Conservation (phyloP, 768 basidiomycete species). For the Lactifluus volemus region DNA sequence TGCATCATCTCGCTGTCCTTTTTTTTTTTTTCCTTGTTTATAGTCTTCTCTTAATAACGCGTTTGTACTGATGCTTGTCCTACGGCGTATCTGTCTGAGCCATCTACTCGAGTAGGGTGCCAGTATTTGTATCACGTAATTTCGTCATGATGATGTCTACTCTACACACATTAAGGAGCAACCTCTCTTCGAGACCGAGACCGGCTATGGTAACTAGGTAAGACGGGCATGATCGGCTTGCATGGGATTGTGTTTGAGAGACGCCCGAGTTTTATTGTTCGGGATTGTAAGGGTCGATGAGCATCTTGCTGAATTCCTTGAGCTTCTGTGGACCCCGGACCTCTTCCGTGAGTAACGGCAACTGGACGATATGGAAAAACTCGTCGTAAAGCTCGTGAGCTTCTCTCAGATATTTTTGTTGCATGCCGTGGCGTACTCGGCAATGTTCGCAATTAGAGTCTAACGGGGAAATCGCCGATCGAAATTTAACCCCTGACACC, state of each 20-base stretch:
- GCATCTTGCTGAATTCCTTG: conserved; percentile 87
- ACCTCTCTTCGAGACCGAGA: not conserved
- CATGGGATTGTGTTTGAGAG: not conserved
- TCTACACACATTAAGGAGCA: not conserved
- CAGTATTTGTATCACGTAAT: conserved; percentile 15
- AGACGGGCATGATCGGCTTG: not conserved
- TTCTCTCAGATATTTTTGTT: conserved; percentile 94
- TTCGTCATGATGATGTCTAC: not conserved
- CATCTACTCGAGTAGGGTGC: not conserved
- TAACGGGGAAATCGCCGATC: conserved; percentile 25
- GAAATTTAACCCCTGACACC: too few relatives aligned
- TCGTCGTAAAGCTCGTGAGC: conserved; percentile 97
- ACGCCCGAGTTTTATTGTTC: not conserved
- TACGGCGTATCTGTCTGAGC: not conserved
- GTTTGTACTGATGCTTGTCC: not conserved
- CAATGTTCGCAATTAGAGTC: conserved; percentile 95
- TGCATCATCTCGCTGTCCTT: not conserved
- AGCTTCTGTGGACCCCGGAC: conserved; percentile 93
- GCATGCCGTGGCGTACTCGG: conserved; percentile 90
- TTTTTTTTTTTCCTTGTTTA: conserved; percentile 6
- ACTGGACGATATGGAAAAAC: conserved; percentile 93
- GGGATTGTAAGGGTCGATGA: conserved; percentile 72
- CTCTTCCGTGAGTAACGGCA: conserved; percentile 93
- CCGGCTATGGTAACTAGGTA: not conserved
- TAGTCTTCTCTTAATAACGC: conserved; percentile 1